Percentiles rank a stretch among this genome's conserved stretches.
Evolutionary conservation across 495 filamentous ascomycete genomes (phyloP).

Genomic region (Penicillium riverlandense): DNA sequence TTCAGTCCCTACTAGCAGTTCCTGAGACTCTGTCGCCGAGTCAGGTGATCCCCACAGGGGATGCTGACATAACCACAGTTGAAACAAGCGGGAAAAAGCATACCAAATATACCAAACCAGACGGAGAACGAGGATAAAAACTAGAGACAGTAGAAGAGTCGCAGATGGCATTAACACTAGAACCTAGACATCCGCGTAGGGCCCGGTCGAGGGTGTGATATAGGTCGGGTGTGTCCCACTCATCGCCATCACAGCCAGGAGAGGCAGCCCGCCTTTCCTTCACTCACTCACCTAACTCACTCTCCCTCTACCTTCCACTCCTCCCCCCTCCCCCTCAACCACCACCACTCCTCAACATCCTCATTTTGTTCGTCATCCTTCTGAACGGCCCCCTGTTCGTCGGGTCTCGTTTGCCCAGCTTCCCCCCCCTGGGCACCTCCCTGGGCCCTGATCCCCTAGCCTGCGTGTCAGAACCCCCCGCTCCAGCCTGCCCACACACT

Average conservation of each 20-base stretch:
- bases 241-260: conserved; percentile 27
- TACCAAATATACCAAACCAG: conserved; percentile 3
- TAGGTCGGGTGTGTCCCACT: not conserved
- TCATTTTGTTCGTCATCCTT: conserved; percentile 1
- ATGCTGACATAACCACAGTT: conserved; percentile 14
- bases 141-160: too few species aligned
- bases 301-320: not conserved
- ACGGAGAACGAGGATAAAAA: not conserved
- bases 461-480: conserved; percentile 19
- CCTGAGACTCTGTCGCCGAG: not conserved
- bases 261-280: conserved; percentile 21
- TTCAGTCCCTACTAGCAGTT: too few species aligned
- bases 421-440: conserved; percentile 10
- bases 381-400: not conserved
- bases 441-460: conserved; percentile 10
- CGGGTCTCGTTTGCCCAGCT: not conserved
- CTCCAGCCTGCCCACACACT: conserved; percentile 28
- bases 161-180: too few species aligned
- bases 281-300: conserved; percentile 14
- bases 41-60: conserved; percentile 7
- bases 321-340: conserved; percentile 6
- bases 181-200: too few species aligned
- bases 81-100: conserved; percentile 18
- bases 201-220: too few species aligned
- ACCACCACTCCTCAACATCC: conserved; percentile 1